Percentiles rank a stretch among this genome's conserved stretches.
Conservation (phyloP, 768 basidiomycete genomes). For the Strobilomyces dryophilus region DNA sequence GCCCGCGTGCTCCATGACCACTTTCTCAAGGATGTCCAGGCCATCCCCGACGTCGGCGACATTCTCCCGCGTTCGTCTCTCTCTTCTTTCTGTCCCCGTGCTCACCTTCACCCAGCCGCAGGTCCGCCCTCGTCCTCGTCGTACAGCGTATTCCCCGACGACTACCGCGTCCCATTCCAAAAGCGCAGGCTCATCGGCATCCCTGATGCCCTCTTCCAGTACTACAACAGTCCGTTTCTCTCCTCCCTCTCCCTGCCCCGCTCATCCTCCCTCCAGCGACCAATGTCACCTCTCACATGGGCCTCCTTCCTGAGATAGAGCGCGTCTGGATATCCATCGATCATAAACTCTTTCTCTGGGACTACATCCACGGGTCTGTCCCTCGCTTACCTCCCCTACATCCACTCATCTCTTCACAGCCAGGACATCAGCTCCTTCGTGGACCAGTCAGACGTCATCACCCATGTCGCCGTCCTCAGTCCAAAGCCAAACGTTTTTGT, state of each 20-base stretch:
- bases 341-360: conserved; percentile 93
- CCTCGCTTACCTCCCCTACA: neutral
- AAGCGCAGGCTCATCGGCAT: conserved; percentile 73
- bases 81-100: neutral
- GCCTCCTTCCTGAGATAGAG: conserved; percentile 88
- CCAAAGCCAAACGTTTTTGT: conserved; percentile 87
- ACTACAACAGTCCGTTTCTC: conserved; percentile 60
- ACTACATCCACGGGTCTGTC: conserved; percentile 88
- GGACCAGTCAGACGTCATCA: conserved; percentile 87
- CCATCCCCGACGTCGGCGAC: conserved; percentile 73
- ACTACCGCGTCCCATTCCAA: conserved; percentile 75
- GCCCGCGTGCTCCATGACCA: conserved; percentile 65
- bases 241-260: neutral
- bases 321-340: conserved; percentile 95
- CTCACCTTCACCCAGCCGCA: conserved; percentile 41
- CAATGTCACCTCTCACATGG: conserved; percentile 78
- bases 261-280: conserved; percentile 42
- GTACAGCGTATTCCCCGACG: conserved; percentile 75
- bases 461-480: conserved; percentile 81
- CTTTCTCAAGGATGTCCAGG: conserved; percentile 67
- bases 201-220: conserved; percentile 73
- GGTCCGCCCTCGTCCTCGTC: conserved; percentile 67
- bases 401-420: conserved; percentile 35
- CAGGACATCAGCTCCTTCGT: conserved; percentile 89
- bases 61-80: conserved; percentile 49